Evolutionary conservation across 2,329 filamentous ascomycete genomes (phyloP).

Genomic region (Calonectria hawksworthii): DNA sequence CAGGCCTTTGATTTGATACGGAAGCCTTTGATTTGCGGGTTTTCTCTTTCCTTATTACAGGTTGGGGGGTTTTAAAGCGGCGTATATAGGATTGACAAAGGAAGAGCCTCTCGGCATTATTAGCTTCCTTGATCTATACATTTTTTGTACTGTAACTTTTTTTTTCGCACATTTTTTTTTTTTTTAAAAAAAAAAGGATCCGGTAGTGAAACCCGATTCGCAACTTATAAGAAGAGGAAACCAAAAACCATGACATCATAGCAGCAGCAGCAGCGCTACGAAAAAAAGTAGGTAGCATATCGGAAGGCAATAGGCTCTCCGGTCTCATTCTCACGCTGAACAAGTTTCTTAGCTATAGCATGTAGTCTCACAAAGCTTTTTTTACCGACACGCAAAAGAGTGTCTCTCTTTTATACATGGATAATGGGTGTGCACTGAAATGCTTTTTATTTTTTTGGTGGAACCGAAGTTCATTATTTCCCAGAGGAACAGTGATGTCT

Average conservation of each 20-base stretch:
- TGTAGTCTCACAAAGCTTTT: not conserved
- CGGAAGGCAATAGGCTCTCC: no score
- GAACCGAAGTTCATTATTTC: not conserved
- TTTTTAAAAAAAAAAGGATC: not conserved
- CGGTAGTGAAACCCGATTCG: not conserved
- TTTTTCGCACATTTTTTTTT: not conserved
- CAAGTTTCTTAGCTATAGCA: not conserved
- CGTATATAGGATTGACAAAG: not conserved
- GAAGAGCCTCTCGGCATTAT: not conserved
- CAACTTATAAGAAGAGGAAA: not conserved
- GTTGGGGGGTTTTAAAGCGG: not conserved
- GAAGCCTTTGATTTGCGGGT: not conserved
- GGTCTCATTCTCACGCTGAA: no score
- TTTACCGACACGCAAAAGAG: not conserved
- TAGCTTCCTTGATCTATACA: not conserved
- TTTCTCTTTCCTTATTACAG: constrained; percentile 2
- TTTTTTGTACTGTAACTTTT: not conserved
- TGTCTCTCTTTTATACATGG: no score
- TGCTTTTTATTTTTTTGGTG: not conserved
- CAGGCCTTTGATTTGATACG: constrained; percentile 5
- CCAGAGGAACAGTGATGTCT: not conserved
- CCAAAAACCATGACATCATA: not conserved
- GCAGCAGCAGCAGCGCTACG: not conserved
- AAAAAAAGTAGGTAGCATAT: no score
- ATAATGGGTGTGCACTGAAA: not conserved